Conservation (phyloP, 352 stramenopile genomes). For the Nothophytophthora sp. region DNA sequence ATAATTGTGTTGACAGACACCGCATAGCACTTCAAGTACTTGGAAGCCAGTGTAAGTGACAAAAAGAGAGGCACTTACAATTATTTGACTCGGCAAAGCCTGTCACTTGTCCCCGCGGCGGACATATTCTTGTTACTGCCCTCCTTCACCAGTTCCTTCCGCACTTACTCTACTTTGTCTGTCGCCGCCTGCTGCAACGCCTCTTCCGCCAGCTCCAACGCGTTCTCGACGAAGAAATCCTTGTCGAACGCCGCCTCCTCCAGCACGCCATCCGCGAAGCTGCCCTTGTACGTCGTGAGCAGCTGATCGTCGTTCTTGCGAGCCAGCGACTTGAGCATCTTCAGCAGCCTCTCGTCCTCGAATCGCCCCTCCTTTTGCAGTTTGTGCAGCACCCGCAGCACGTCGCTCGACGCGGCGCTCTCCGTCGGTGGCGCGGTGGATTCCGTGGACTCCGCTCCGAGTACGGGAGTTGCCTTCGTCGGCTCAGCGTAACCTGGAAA, state of each 20-base stretch:
- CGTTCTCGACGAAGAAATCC: conserved; percentile 85
- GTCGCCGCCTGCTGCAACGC: conserved; percentile 19
- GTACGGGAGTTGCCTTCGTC: conserved; percentile 3
- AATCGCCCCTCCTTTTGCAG: conserved; percentile 84
- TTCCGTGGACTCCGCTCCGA: conserved; percentile 15
- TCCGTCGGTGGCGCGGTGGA: conserved; percentile 13
- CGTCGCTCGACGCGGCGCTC: conserved; percentile 55
- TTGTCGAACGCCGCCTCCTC: conserved; percentile 71
- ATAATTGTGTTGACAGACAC: conserved; percentile 20
- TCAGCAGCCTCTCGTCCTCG: conserved; percentile 61
- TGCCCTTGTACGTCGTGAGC: conserved; percentile 79
- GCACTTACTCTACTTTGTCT: conserved; percentile 8
- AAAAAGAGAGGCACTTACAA: neutral
- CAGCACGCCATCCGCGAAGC: conserved; percentile 57
- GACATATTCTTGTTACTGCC: conserved; percentile 12
- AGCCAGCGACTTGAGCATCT: conserved; percentile 83
- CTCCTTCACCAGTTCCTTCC: neutral
- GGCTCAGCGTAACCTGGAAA: conserved; percentile 39
- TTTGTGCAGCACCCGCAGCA: conserved; percentile 75
- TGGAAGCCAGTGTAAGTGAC: neutral
- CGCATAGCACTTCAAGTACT: conserved; percentile 3
- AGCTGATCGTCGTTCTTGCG: conserved; percentile 82
- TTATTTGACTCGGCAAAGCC: too few relatives aligned
- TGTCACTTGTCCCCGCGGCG: too few relatives aligned
- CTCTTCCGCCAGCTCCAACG: conserved; percentile 78